A percentile compares a stretch with the other conserved stretches of the same genome.
These are phyloP conservation scores for Potentilla sterilis DNA, from an alignment of 306 rosid species.

Conservation along the genomic window DNA sequence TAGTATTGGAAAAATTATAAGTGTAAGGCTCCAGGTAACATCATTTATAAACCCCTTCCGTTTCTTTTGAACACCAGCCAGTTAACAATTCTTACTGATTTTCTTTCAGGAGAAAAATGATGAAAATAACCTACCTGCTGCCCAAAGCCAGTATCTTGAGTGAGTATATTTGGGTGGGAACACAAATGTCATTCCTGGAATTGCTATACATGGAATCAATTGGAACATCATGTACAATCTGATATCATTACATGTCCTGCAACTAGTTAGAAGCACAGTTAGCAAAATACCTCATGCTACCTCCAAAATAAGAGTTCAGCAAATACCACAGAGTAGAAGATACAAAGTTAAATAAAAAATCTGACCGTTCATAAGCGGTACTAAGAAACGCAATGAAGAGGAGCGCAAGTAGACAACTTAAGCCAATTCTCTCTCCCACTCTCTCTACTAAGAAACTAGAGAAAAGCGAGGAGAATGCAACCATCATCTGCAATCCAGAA, in stretches of 20 bases:
- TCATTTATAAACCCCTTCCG: neutral
- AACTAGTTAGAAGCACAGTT: conserved; percentile 40
- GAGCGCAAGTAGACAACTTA: conserved; percentile 45
- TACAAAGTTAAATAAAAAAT: conserved; percentile 3
- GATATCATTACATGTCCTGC: conserved; percentile 52
- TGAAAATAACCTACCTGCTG: conserved; percentile 40
- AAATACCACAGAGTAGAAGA: neutral
- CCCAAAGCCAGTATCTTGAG: conserved; percentile 62
- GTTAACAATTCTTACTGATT: neutral
- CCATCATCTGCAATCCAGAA: conserved; percentile 57
- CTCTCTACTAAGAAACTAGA: conserved; percentile 58
- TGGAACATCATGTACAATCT: conserved; percentile 57
- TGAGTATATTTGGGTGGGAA: conserved; percentile 56
- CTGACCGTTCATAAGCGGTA: conserved; percentile 49
- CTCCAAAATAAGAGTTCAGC: conserved; percentile 14
- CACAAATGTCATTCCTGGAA: conserved; percentile 40
- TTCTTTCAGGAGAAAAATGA: neutral
- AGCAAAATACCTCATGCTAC: conserved; percentile 29
- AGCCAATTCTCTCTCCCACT: conserved; percentile 46
- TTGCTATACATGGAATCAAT: conserved; percentile 50
- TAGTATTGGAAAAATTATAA: neutral
- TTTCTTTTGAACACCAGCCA: neutral
- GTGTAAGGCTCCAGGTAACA: neutral
- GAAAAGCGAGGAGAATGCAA: conserved; percentile 56
- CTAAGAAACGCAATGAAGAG: conserved; percentile 39